Evolutionary conservation across 1,139 yeast genomes (phyloP).

Genomic region (Hemisphaericaspora subhashii): DNA sequence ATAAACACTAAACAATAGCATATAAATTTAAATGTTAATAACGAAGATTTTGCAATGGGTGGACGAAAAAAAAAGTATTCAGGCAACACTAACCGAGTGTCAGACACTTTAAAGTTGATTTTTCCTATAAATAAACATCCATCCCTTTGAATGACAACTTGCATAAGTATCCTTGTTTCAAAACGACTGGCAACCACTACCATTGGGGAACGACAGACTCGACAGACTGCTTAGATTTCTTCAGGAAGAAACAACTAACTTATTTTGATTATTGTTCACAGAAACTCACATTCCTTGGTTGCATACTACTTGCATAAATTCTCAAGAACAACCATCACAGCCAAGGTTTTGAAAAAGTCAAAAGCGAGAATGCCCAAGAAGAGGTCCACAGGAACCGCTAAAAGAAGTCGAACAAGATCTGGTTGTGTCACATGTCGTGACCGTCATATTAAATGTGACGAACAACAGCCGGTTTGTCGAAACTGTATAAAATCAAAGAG

Average conservation of each 20-base stretch:
- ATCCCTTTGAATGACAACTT: not conserved
- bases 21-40: not conserved
- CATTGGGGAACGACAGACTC: no score
- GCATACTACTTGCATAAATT: no score
- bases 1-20: no score
- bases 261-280: no score
- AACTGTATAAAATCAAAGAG: slow-evolving; percentile 45
- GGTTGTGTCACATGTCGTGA: slow-evolving; percentile 51
- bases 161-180: not conserved
- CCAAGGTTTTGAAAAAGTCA: no score
- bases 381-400: slow-evolving; percentile 19
- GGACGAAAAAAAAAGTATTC: not conserved
- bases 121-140: not conserved
- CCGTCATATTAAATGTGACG: slow-evolving; percentile 51
- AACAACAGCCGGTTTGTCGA: slow-evolving; percentile 46
- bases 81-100: slow-evolving; percentile 1
- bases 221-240: no score
- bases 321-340: no score
- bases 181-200: not conserved
- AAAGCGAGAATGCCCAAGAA: slow-evolving; percentile 21
- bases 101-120: not conserved
- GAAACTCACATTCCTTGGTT: no score
- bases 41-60: not conserved
- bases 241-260: no score
- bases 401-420: slow-evolving; percentile 41